phyloP scores from a whole-genome alignment of 1,284 basidiomycete species.

The Trametes hirsuta region DNA sequence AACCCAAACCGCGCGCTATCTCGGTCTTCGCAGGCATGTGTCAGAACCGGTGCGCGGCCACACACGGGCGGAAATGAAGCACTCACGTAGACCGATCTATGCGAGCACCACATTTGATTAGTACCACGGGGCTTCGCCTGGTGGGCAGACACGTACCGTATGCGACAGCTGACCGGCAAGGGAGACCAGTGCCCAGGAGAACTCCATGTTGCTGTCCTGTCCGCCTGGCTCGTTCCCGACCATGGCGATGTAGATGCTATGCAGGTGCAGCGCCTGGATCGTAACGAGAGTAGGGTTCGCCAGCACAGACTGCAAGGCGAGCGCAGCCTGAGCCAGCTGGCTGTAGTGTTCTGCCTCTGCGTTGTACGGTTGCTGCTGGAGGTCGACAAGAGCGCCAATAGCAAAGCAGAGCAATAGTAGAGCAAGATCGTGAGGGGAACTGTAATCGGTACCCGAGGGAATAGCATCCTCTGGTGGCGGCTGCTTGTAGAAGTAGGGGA shows the following conservation, averaged over 20 bases:
- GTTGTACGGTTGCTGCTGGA: conserved; percentile 61
- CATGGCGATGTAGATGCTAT: conserved; percentile 59
- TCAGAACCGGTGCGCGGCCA: not conserved
- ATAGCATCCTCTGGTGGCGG: conserved; percentile 17
- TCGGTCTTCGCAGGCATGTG: conserved; percentile 37
- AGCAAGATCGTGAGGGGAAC: conserved; percentile 54
- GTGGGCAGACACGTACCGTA: conserved; percentile 32
- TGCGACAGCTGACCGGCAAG: conserved; percentile 39
- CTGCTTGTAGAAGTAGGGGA: conserved; percentile 59
- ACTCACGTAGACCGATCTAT: conserved; percentile 39
- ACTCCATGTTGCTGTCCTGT: conserved; percentile 43
- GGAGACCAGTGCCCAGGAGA: conserved; percentile 39
- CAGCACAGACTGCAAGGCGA: conserved; percentile 40
- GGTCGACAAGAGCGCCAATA: conserved; percentile 62
- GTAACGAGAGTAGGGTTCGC: conserved; percentile 41
- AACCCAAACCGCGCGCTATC: conserved; percentile 47
- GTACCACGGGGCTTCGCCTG: not conserved
- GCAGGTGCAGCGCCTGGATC: conserved; percentile 56
- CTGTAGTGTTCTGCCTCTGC: conserved; percentile 62
- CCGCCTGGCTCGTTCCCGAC: conserved; percentile 56
- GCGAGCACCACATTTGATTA: not conserved
- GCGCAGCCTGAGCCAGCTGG: conserved; percentile 49
- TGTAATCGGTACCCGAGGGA: conserved; percentile 34
- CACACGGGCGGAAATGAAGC: not conserved
- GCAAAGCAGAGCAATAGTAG: conserved; percentile 63